Conservation (phyloP, 331 rosid species). For the Spiraea crenata region DNA sequence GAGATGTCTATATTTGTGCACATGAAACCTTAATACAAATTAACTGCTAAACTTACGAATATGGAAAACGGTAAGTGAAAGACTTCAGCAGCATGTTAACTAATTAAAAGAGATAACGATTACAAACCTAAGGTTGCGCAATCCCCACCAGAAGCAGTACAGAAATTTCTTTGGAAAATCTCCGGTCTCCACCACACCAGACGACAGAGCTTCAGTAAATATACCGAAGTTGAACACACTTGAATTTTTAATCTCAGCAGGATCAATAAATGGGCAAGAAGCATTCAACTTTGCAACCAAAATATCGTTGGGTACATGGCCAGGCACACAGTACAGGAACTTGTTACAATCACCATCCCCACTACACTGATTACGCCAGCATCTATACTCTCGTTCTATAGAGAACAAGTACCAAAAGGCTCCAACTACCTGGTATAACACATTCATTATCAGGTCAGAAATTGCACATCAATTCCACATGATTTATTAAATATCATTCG, state of each 20-base stretch:
- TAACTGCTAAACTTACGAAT: not conserved
- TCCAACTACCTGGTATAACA: slow-evolving; percentile 56
- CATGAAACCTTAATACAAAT: not conserved
- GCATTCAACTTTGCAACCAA: not conserved
- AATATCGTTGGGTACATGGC: accelerated
- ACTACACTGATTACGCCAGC: slow-evolving; percentile 45
- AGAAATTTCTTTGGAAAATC: slow-evolving; percentile 54
- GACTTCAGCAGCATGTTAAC: not conserved
- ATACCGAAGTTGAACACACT: slow-evolving; percentile 62
- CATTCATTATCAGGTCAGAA: not conserved
- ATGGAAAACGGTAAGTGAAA: not conserved
- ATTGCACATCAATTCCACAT: not conserved
- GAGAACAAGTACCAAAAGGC: slow-evolving; percentile 87
- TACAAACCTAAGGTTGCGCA: slow-evolving; percentile 70
- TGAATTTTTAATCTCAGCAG: slow-evolving; percentile 19
- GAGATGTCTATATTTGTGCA: too few species aligned
- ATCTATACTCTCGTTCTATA: slow-evolving; percentile 48
- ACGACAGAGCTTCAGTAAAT: slow-evolving; percentile 48
- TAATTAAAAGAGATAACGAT: not conserved
- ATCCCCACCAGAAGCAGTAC: slow-evolving; percentile 97
- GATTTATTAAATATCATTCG: not conserved
- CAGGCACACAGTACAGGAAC: slow-evolving; percentile 29
- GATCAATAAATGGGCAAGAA: slow-evolving; percentile 39
- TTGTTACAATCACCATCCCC: not conserved
- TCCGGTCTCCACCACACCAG: slow-evolving; percentile 31